phyloP scores from a whole-genome alignment of 1,284 basidiomycete genomes.

The Leccinum proximum region DNA sequence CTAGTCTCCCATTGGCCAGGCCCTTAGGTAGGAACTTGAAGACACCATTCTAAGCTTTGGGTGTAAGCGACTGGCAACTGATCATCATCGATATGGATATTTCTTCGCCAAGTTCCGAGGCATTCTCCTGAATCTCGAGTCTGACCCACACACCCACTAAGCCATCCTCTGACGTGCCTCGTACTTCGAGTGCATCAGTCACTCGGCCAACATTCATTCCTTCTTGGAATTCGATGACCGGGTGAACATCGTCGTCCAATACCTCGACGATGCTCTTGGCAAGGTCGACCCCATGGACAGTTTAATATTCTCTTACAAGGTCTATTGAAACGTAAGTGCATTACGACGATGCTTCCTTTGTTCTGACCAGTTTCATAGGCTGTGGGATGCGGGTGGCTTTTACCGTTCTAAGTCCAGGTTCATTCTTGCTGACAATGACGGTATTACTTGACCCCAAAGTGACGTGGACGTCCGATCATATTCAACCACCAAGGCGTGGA shows the following conservation, averaged over 20 bases:
- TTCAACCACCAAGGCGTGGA: constrained; percentile 74
- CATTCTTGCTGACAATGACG: constrained; percentile 59
- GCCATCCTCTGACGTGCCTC: too few species aligned
- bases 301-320: too few species aligned
- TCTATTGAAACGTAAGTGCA: too few species aligned
- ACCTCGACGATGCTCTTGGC: too few species aligned
- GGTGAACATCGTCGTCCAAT: too few species aligned
- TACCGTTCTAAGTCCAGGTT: constrained; percentile 50
- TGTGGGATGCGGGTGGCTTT: constrained; percentile 8
- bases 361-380: too few species aligned
- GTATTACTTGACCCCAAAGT: constrained; percentile 41
- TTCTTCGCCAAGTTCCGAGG: constrained; percentile 6
- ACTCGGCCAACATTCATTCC: too few species aligned
- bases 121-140: not conserved
- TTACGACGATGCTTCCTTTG: too few species aligned
- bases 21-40: not conserved
- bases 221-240: too few species aligned
- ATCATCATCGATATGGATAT: not conserved
- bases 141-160: too few species aligned
- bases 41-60: not conserved
- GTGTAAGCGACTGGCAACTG: not conserved
- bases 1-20: not conserved
- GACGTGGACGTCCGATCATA: constrained; percentile 47
- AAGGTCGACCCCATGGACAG: too few species aligned
- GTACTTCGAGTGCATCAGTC: too few species aligned